Evolutionary conservation across 2,329 filamentous ascomycete species (phyloP), one percentile per base, ranked within the genome.

Genomic region (Talaromyces piceae): DNA sequence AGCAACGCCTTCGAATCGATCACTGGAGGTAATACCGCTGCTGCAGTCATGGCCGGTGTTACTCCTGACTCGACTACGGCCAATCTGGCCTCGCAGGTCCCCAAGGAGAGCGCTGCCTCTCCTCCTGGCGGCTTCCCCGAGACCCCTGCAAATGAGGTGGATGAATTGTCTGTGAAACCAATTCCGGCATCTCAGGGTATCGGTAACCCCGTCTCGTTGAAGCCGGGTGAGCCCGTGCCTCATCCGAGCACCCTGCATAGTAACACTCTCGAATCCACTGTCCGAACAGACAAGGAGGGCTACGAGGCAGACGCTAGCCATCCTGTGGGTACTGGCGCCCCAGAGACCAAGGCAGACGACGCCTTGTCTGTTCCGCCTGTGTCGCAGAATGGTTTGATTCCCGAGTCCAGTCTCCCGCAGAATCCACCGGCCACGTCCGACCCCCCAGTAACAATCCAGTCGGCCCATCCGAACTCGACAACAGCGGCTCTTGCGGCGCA

Each of bases 401-500:
- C 89, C 16, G 88, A 94, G 71, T 91, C 88, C 6, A 88, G 86
- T 67, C 76, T 93, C 56, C 86, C 87, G 11, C 84, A 90, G 67
- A 78, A 77, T 39, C 63, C 63, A 33, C 64, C 62, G 3, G 60
- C 48, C 20, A 53, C 47, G 2, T 41, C 46, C 18, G 51, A 53
- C 16, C 64, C 18, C 59, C 62, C 45, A 28, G 75, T 73, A 45
- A 65, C 59, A 59, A 81, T 70, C 59, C 73, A 66, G 68, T 84
- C 73, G 7, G 71, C 70, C 8, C 77, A 70, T 12, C 75, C 78
- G 2, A 64, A 59, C 12, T 68, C 72, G 3, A 75, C 73, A 12
- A 75, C 74, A 1, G 69, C 73, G 13, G 71, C 63, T 9, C 61
- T 76, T 30, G 74, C 74, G 22, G 72, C 61, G 6, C 56, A 63